These are phyloP conservation scores for Clathrus columnatus DNA, from an alignment of 768 basidiomycete genomes.

Conservation along the genomic window DNA sequence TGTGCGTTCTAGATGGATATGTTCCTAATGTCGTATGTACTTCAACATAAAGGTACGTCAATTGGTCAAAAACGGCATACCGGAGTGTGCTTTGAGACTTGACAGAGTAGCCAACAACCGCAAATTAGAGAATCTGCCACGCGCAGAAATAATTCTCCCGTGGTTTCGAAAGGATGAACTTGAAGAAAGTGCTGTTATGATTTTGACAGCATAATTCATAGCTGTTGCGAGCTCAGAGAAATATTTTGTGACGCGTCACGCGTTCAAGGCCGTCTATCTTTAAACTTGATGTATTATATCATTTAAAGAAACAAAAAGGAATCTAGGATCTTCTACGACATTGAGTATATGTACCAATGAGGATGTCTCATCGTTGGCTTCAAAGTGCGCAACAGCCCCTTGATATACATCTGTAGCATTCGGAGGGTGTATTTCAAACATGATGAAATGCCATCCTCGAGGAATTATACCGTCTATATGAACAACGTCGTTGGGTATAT, in stretches of 20 bases:
- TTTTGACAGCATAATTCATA: background rate
- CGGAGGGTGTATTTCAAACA: slow-evolving; percentile 39
- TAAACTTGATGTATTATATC: background rate
- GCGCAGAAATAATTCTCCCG: too few relatives aligned
- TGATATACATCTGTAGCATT: slow-evolving; percentile 1
- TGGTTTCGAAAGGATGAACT: background rate
- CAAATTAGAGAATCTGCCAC: too few relatives aligned
- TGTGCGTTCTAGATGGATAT: slow-evolving; percentile 53
- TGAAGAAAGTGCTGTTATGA: background rate
- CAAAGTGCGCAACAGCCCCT: background rate
- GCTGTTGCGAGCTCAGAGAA: too few relatives aligned
- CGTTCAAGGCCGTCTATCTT: background rate
- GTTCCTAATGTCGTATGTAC: slow-evolving; percentile 32
- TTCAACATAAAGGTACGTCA: slow-evolving; percentile 8
- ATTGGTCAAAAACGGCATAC: slow-evolving; percentile 3
- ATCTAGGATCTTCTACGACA: slow-evolving; percentile 4
- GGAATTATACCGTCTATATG: slow-evolving; percentile 51
- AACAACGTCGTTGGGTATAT: slow-evolving; percentile 41
- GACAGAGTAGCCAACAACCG: background rate
- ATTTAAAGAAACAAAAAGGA: background rate
- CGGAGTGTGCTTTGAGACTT: background rate
- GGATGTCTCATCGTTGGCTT: background rate
- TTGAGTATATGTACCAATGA: background rate
- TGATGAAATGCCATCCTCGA: slow-evolving; percentile 59
- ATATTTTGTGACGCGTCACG: too few relatives aligned